phyloP scores from a whole-genome alignment of 2,329 filamentous ascomycete genomes.

The Fusarium sp. region DNA sequence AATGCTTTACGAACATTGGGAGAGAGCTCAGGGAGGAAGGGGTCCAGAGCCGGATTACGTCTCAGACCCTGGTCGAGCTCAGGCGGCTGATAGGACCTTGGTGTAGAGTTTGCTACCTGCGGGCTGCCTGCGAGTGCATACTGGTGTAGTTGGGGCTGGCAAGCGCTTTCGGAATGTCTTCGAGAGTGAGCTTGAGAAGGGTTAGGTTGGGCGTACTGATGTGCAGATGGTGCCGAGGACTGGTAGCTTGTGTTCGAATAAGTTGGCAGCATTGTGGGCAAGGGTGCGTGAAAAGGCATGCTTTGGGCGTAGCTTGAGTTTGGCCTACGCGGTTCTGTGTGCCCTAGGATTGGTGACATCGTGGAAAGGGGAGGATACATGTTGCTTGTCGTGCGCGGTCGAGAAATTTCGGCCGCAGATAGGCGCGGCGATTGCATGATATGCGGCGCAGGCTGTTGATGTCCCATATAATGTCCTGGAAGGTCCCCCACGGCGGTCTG shows the following conservation, averaged over 20 bases:
- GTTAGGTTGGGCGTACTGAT: neutral
- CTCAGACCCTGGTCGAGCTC: neutral
- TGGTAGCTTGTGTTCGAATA: neutral
- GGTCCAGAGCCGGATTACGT: neutral
- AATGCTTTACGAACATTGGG: neutral
- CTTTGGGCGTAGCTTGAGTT: neutral
- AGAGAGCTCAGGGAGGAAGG: neutral
- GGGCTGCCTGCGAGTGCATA: neutral
- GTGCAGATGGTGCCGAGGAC: neutral
- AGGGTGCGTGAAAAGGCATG: neutral
- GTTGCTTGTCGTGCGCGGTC: neutral
- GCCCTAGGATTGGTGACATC: neutral
- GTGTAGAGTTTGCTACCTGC: neutral
- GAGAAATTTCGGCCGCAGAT: neutral
- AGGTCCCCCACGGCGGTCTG: neutral
- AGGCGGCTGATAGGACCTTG: neutral
- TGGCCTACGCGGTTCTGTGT: neutral
- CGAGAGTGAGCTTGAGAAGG: neutral
- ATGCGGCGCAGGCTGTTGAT: neutral
- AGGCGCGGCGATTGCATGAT: neutral
- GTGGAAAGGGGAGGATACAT: neutral
- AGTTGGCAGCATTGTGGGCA: constrained; percentile 1
- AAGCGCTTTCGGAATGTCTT: neutral
- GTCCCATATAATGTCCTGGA: neutral
- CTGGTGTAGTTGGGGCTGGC: neutral